phyloP scores from a whole-genome alignment of 768 basidiomycete species.

The Neoboletus brunneissimus region DNA sequence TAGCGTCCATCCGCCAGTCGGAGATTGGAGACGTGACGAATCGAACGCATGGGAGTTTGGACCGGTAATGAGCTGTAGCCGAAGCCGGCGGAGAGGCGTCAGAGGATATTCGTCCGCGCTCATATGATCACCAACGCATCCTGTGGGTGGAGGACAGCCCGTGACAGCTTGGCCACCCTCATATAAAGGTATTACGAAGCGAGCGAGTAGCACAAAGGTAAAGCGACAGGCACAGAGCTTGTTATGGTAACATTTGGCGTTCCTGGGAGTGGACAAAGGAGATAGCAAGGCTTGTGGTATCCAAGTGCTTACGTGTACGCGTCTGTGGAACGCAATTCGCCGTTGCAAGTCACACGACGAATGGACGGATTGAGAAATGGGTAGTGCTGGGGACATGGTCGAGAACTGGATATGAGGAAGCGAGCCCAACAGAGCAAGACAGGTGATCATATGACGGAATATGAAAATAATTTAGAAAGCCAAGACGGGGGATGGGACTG shows the following conservation, averaged over 20 bases:
- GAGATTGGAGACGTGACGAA: background rate
- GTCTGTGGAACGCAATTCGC: background rate
- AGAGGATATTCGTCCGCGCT: background rate
- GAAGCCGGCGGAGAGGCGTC: conserved; percentile 9
- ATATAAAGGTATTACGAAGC: background rate
- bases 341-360: too few species aligned
- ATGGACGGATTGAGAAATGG: background rate
- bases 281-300: background rate
- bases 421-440: background rate
- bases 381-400: background rate
- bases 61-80: conserved; percentile 1
- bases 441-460: background rate
- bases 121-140: background rate
- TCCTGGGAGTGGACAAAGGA: background rate
- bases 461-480: background rate
- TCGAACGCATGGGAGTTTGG: background rate
- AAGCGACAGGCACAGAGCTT: background rate
- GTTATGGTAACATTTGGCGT: background rate
- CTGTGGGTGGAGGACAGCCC: conserved; percentile 1
- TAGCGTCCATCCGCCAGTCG: background rate
- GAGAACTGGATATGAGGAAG: background rate
- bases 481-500: background rate
- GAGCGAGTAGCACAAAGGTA: background rate
- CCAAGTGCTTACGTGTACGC: background rate
- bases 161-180: background rate